phyloP scores from a whole-genome alignment of 2,329 filamentous ascomycete genomes.

The Trichoderma guizhouense region DNA sequence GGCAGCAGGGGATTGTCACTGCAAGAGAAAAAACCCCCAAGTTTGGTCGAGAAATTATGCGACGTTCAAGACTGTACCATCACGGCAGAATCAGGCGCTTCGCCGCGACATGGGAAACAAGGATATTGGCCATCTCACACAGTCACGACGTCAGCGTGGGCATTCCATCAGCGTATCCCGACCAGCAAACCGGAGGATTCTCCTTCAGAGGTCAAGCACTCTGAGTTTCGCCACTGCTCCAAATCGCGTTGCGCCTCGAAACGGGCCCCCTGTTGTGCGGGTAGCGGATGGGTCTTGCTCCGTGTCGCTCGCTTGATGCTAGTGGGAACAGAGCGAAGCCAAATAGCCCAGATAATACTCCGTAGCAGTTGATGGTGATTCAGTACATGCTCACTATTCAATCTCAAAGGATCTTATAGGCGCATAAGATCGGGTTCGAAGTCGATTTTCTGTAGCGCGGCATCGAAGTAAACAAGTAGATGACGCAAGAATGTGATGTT shows the following conservation, averaged over 20 bases:
- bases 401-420: not conserved
- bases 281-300: not conserved
- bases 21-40: not conserved
- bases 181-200: not conserved
- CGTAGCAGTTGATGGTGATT: not conserved
- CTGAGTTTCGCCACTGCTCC: constrained; percentile 7
- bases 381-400: not conserved
- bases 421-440: not conserved
- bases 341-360: not conserved
- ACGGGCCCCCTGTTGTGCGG: not conserved
- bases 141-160: not conserved
- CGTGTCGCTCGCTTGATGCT: not conserved
- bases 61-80: not conserved
- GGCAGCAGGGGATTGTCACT: not conserved
- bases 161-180: not conserved
- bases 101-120: not conserved
- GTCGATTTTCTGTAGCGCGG: not conserved
- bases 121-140: not conserved
- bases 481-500: not conserved
- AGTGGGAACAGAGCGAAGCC: not conserved
- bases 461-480: not conserved
- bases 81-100: not conserved
- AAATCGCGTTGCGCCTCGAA: not conserved
- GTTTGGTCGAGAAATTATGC: not conserved
- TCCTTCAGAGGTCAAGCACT: not conserved